Base-by-base conservation (phyloP, 1,284 basidiomycete species). In the Ganoderma sinense region DNA sequence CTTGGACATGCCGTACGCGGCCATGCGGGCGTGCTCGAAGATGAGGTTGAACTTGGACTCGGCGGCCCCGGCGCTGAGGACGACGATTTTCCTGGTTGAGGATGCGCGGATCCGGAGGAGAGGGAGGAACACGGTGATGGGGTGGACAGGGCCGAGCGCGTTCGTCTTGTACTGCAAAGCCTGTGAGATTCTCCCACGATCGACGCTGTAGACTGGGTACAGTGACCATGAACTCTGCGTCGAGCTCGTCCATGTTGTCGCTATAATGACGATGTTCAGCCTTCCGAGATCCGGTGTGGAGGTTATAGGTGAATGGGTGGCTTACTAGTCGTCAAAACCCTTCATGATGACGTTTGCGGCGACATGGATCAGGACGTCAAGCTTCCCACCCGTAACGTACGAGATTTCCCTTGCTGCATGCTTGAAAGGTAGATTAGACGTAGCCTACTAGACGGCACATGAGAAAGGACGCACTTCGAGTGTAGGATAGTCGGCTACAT, bases 101-200 rank as follows among this genome's bases (percentile, higher is more conserved):
- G 83, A 80, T 11, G 77, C 77, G 29, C 76, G 75, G n/a, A n/a
- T n/a, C n/a, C n/a, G n/a, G 16, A 85, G 76, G 31, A 86, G 80
- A 1, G 84, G 84, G 5, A 77, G 69, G 67, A 77, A 85, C 0
- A 78, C 77, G 68, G 82, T 81, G 68, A 77, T 82, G 53, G 78
- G 77, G 68, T 80, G 78, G 8, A 84, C 75, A 20, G 78, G 74
- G n/a, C 83, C 83, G 58, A 84, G 66, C 36, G 81, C 80, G 71
- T 86, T 85, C 36, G 78, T 70, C 26, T 80, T 62, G 18, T 10
- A 26, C 23, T 29, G 55, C 14, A 8, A 33, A 1, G 31, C 16
- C 5, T 6, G 33, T 7, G 18, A 58, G 11, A 33, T 33, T 26
- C 26, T 14, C 23, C 26, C 10, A 7, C 13, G 1, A n/a, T 26